Conservation (phyloP, 2,329 filamentous ascomycete genomes). For the Apiospora phragmitis region DNA sequence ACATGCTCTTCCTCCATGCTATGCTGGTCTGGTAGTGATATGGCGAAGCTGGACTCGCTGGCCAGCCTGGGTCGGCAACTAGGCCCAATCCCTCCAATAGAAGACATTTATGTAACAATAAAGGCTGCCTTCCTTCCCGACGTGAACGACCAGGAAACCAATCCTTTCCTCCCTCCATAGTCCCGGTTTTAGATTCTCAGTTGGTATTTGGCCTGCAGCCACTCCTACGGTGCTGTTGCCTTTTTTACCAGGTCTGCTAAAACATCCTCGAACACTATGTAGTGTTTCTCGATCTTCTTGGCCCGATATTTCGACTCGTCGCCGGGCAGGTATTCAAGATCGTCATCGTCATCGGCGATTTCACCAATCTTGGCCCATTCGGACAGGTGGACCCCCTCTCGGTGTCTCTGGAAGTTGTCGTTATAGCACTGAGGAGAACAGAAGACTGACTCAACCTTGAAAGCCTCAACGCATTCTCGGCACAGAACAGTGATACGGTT, state of each 20-base stretch:
- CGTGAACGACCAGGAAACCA: neutral
- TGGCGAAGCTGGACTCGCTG: neutral
- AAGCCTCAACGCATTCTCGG: slow-evolving; percentile 39
- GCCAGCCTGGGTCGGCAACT: neutral
- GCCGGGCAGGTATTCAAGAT: slow-evolving; percentile 25
- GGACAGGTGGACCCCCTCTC: slow-evolving; percentile 34
- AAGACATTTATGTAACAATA: neutral
- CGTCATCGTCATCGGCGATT: slow-evolving; percentile 26
- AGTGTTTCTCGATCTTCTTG: slow-evolving; percentile 28
- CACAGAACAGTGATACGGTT: slow-evolving; percentile 38
- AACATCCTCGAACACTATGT: slow-evolving; percentile 27
- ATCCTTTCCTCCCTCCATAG: neutral
- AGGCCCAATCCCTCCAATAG: neutral
- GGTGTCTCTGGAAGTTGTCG: slow-evolving; percentile 41
- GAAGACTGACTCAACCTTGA: slow-evolving; percentile 39
- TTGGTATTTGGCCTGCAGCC: neutral
- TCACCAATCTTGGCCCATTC: slow-evolving; percentile 26
- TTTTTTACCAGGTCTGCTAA: slow-evolving; percentile 14
- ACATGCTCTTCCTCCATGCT: neutral
- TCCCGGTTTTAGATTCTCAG: neutral
- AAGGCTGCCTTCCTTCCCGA: neutral
- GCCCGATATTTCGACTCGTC: slow-evolving; percentile 27
- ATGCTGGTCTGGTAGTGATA: neutral
- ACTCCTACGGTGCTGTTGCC: neutral
- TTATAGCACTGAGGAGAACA: slow-evolving; percentile 45